Base-by-base conservation (phyloP, 2,329 filamentous ascomycete species). In the Aspergillus fumigatus region DNA sequence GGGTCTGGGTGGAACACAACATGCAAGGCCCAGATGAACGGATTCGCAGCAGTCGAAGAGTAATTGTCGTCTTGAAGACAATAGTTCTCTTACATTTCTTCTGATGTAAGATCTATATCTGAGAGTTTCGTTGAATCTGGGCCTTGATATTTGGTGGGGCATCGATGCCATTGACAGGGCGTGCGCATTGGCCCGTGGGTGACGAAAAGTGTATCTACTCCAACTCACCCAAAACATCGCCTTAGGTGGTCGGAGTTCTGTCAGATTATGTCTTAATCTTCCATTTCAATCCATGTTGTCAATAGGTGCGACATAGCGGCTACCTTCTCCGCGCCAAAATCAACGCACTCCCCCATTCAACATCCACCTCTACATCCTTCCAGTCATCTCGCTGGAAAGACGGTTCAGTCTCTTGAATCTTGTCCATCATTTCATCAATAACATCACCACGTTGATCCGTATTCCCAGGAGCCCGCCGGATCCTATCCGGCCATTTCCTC, bases 401-500 rank as follows among this genome's bases (percentile, higher is more conserved):
- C n/a, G 40, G 40, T 9, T 43, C 40, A 11, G 40, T 11, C 19
- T 21, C 40, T 21, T 19, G 40, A 23, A 43, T 23, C 40, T 11
- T 21, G 21, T 43, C 40, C 40, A 43, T 43, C 40, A 43, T 43
- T 9, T 43, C 40, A 43, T 43, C 40, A 5, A 43, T 43, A 19
- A 43, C 19, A 43, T 43, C 40, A 21, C 40, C 40, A 43, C 40
- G 40, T 21, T 43, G 40, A 11, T 43, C 40, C 3, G n/a, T 19
- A 41, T 48, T 29, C 17, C 23, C 51, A 7, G 21, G 25, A 49
- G 8, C 23, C 27, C 41, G 38, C 40, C 25, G 32, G 17, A 8
- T 14, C 40, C 41, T 48, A 41, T 45, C 38, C 1, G 40, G 40
- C 51, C 51, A 53, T 29, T 43, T 41, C 26, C 11, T 43, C 62